These are phyloP conservation scores for Dictyostelium brefeldianum DNA, from an alignment of 78 protist species.

Conservation along the genomic window DNA sequence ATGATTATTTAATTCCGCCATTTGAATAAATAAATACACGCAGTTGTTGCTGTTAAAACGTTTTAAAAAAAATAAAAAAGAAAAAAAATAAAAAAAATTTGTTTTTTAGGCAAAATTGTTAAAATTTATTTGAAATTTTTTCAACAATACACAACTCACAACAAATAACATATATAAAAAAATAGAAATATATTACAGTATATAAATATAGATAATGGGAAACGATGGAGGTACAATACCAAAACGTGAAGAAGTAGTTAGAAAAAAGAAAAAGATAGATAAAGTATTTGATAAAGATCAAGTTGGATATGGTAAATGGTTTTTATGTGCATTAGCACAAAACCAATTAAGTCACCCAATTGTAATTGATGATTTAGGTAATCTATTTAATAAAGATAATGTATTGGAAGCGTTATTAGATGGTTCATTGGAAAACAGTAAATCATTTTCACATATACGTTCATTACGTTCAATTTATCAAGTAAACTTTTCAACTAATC, in stretches of 20 bases:
- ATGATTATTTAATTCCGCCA: too few species aligned
- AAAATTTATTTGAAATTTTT: too few species aligned
- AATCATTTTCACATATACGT: constrained; percentile 39
- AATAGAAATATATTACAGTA: not conserved
- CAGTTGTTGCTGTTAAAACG: too few species aligned
- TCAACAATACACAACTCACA: too few species aligned
- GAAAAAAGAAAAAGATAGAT: constrained; percentile 17
- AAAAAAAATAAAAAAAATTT: too few species aligned
- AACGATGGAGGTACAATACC: constrained; percentile 71
- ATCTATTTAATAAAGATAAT: constrained; percentile 63
- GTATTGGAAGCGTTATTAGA: constrained; percentile 46
- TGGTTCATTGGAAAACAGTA: not conserved
- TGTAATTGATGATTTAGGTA: constrained; percentile 69
- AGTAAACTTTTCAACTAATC: constrained; percentile 47
- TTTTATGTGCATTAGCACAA: constrained; percentile 44
- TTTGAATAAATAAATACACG: too few species aligned
- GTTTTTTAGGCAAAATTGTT: too few species aligned
- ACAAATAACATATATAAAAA: too few species aligned
- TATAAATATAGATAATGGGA: constrained; percentile 52
- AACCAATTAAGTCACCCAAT: constrained; percentile 39
- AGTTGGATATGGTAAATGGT: constrained; percentile 62
- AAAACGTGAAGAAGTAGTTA: constrained; percentile 25
- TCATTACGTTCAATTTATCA: constrained; percentile 26
- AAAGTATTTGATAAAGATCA: constrained; percentile 24
- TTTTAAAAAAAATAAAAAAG: too few species aligned